phyloP scores from a whole-genome alignment of 192 early-diverging fungal genomes.

The Coemansia sp. region DNA sequence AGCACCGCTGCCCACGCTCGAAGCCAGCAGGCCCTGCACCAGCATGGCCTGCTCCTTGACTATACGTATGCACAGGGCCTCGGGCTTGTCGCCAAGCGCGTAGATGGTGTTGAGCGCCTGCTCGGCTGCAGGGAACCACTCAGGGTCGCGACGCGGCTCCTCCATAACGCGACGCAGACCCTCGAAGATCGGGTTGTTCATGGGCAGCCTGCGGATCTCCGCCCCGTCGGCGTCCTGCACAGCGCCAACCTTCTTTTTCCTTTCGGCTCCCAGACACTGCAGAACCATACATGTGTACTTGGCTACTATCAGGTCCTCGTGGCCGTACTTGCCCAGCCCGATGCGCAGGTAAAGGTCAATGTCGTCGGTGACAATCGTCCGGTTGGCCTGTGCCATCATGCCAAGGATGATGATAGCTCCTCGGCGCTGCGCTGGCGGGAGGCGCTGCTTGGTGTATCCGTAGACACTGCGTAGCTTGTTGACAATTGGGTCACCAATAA shows the following conservation, averaged over 20 bases:
- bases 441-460: constrained; percentile 63
- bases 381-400: constrained; percentile 89
- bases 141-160: constrained; percentile 33
- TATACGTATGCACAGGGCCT: constrained; percentile 75
- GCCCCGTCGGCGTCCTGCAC: constrained; percentile 17
- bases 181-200: constrained; percentile 63
- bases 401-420: constrained; percentile 91
- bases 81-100: constrained; percentile 87
- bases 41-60: constrained; percentile 68
- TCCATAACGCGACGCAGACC: constrained; percentile 58
- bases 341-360: constrained; percentile 81
- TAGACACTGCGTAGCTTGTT: constrained; percentile 85
- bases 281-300: constrained; percentile 92
- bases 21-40: constrained; percentile 61
- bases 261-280: constrained; percentile 69
- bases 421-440: constrained; percentile 73
- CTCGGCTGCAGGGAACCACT: constrained; percentile 91
- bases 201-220: constrained; percentile 57
- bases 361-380: constrained; percentile 81
- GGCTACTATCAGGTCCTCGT: constrained; percentile 81
- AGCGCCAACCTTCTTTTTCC: constrained; percentile 23
- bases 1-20: background rate
- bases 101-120: constrained; percentile 96
- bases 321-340: constrained; percentile 83
- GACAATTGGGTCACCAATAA: constrained; percentile 69